These are phyloP conservation scores for Symbiodinium natans DNA, from an alignment of 73 alveolate species.

Conservation along the genomic window DNA sequence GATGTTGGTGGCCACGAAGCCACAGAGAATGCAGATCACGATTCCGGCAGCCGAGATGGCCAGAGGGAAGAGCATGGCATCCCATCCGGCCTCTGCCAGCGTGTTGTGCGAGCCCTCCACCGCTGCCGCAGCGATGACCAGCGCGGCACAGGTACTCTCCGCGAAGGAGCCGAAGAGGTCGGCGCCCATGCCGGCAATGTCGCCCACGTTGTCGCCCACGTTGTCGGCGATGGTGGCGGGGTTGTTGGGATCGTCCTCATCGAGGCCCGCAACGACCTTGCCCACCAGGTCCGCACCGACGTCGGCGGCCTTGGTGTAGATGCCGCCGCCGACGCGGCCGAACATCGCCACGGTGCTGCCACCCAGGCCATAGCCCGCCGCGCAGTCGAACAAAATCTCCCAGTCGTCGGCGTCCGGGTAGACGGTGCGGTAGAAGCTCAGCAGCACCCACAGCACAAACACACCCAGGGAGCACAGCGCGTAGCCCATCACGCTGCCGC, in stretches of 20 bases:
- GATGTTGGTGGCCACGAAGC: conserved; percentile 94
- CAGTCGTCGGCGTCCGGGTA: conserved; percentile 79
- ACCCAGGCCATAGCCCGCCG: conserved; percentile 99
- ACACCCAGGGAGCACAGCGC: conserved; percentile 91
- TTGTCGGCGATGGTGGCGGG: conserved; percentile 99
- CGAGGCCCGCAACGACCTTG: conserved; percentile 97
- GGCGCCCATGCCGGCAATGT: conserved; percentile 98
- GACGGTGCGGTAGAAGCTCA: conserved; percentile 85
- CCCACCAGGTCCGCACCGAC: conserved; percentile 99
- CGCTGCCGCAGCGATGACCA: conserved; percentile 97
- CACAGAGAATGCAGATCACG: conserved; percentile 94
- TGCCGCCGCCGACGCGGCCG: conserved; percentile 99
- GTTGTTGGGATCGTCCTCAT: conserved; percentile 98
- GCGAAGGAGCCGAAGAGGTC: conserved; percentile 98
- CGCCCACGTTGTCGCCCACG: conserved; percentile 98
- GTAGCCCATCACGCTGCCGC: conserved; percentile 92
- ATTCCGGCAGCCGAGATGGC: conserved; percentile 96
- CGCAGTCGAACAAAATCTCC: conserved; percentile 96
- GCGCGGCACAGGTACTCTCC: conserved; percentile 98
- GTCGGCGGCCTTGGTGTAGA: conserved; percentile 97
- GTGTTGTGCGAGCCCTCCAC: conserved; percentile 93
- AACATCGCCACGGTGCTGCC: conserved; percentile 98
- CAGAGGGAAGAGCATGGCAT: conserved; percentile 95
- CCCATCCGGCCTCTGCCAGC: conserved; percentile 84
- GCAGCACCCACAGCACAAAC: conserved; percentile 75